Percentiles rank a stretch among this genome's conserved stretches.
These are phyloP conservation scores for Yamagishiella unicocca DNA, from an alignment of 139 green algal species.

Conservation along the genomic window DNA sequence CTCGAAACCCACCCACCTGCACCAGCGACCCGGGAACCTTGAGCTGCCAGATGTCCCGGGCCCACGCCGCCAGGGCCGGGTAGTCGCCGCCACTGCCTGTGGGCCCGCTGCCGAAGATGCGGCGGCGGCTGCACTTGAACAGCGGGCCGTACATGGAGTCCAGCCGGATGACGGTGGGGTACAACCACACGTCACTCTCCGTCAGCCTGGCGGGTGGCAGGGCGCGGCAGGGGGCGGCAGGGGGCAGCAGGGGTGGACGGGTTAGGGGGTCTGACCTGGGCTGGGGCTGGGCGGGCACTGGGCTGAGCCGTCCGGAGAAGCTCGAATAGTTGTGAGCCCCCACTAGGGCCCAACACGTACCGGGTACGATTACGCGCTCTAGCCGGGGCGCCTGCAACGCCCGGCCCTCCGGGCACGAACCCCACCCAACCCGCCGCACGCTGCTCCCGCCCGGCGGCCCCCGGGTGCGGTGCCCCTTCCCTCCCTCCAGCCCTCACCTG, in stretches of 20 bases:
- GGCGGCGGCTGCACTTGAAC: slow-evolving; percentile 87
- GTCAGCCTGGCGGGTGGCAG: slow-evolving; percentile 70
- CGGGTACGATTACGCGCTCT: no score
- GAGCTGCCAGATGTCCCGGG: slow-evolving; percentile 87
- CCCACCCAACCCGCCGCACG: neutral
- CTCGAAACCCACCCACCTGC: slow-evolving; percentile 72
- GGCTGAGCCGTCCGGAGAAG: no score
- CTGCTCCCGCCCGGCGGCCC: no score
- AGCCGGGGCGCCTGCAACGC: neutral
- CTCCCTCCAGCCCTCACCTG: slow-evolving; percentile 52
- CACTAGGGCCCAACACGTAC: no score
- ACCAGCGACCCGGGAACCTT: slow-evolving; percentile 55
- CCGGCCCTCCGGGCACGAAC: no score
- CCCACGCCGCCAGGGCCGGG: slow-evolving; percentile 84
- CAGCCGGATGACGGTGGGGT: slow-evolving; percentile 87
- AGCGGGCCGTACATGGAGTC: slow-evolving; percentile 87
- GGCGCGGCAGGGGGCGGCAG: neutral
- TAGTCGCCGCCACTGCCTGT: slow-evolving; percentile 80
- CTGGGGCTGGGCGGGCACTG: no score
- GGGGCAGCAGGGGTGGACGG: neutral
- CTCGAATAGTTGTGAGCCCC: no score
- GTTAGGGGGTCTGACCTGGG: neutral
- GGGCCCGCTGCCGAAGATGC: neutral
- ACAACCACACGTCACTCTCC: slow-evolving; percentile 88
- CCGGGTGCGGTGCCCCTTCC: no score